Evolutionary conservation across 805 yeast species (phyloP), one percentile per base, ranked within the genome.

Genomic region (Candida hungchunana): DNA sequence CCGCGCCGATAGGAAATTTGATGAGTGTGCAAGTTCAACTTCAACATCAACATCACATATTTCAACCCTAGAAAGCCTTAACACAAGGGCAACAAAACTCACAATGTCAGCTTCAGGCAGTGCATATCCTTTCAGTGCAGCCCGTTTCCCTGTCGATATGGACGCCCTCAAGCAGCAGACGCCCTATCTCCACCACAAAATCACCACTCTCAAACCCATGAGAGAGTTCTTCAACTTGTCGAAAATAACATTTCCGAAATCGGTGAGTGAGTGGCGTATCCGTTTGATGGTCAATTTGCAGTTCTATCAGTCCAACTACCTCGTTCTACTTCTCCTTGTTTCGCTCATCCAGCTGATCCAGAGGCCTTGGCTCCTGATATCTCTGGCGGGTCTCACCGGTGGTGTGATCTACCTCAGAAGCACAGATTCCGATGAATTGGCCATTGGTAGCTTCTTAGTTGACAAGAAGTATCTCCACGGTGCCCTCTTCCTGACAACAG

Each of bases 241-340:
- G 5, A 46, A 43, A 17, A 18, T 50, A 6, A 33, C 35, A 2
- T 18, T 26, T 5, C 51, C 51, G 3, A 31, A 38, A 18, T 35
- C 43, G 2, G 6, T 45, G 6, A 14, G 17, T 1, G 53, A 48
- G 7, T 32, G 40, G 32, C 45, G 43, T 25, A 26, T 29, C 3
- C 39, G 53, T 5, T 11, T 42, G 7, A 2, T 32, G 4, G 36
- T 34, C 6, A 50, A 50, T 26, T n/a, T 47, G 12, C 36, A 27
- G 27, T 48, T 43, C 38, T 50, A 45, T 36, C 48, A 47, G 19
- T 48, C 53, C n/a, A 50, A 50, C 30, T 50, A 50, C 18, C 37
- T 47, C 4, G 47, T 45, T 9, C 32, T 50, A 12, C 29, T 38
- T 4, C 13, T 42, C 1, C 7, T 48, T 9, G 41, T 48, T 8